A percentile compares a stretch with the other conserved stretches of the same genome.
These are phyloP conservation scores for Plasmopara halstedii DNA, from an alignment of 352 stramenopile genomes.

Conservation along the genomic window DNA sequence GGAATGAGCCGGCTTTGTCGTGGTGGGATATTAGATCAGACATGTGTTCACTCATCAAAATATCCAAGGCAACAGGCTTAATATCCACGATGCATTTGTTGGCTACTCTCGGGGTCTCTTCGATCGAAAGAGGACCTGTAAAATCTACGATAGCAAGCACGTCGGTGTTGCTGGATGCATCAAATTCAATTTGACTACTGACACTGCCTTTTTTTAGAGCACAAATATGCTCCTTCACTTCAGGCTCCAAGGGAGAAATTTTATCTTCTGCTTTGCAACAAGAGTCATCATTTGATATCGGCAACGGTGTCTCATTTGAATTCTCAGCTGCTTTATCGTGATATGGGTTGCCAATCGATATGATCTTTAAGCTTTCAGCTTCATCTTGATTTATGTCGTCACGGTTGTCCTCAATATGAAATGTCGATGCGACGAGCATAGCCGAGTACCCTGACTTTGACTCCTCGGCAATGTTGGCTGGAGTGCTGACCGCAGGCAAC, in stretches of 20 bases:
- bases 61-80: neutral
- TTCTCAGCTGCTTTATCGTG: neutral
- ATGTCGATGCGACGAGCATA: neutral
- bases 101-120: neutral
- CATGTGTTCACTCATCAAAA: neutral
- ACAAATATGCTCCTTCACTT: neutral
- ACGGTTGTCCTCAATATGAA: neutral
- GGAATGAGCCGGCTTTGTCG: neutral
- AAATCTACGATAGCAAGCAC: neutral
- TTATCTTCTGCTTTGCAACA: neutral
- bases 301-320: neutral
- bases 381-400: constrained; percentile 4
- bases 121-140: constrained; percentile 1
- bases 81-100: neutral
- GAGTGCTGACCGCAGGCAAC: neutral
- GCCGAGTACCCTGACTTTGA: constrained; percentile 3
- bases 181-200: neutral
- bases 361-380: neutral
- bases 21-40: neutral
- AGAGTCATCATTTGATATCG: neutral
- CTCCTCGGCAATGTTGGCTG: constrained; percentile 13
- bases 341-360: neutral
- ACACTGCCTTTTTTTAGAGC: neutral
- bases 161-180: neutral
- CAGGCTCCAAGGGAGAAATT: neutral